A percentile compares a stretch with the other conserved stretches of the same genome.
phyloP scores from a whole-genome alignment of 2,329 filamentous ascomycete genomes.

The Colletotrichum magnum region DNA sequence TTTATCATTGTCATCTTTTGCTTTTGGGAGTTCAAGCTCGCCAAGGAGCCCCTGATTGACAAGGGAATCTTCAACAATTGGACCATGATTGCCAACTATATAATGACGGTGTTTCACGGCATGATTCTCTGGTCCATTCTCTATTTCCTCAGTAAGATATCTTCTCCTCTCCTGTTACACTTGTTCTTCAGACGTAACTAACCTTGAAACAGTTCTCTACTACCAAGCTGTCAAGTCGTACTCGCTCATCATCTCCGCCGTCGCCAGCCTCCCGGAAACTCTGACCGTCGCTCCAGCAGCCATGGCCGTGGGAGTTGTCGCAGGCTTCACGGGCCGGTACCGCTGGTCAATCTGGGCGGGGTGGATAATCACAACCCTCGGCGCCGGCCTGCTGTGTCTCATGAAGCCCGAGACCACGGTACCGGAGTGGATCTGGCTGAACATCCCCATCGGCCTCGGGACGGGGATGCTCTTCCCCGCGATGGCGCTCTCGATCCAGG shows the following conservation, averaged over 20 bases:
- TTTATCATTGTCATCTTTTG: slow-evolving; percentile 65
- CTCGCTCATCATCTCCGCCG: slow-evolving; percentile 66
- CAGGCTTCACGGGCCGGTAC: slow-evolving; percentile 70
- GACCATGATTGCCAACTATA: slow-evolving; percentile 63
- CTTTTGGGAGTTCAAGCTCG: slow-evolving; percentile 67
- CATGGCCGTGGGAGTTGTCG: slow-evolving; percentile 67
- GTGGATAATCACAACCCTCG: slow-evolving; percentile 72
- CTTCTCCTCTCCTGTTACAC: neutral
- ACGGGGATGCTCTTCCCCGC: slow-evolving; percentile 76
- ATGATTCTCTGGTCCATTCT: slow-evolving; percentile 67
- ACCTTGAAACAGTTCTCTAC: slow-evolving; percentile 54
- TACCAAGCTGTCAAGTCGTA: slow-evolving; percentile 68
- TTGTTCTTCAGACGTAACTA: slow-evolving; percentile 41
- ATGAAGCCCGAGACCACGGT: slow-evolving; percentile 64
- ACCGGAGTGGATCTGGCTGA: slow-evolving; percentile 71
- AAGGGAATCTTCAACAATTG: slow-evolving; percentile 62
- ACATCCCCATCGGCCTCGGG: slow-evolving; percentile 71
- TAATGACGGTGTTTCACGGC: slow-evolving; percentile 71
- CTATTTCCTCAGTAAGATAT: slow-evolving; percentile 64
- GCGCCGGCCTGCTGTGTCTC: slow-evolving; percentile 68
- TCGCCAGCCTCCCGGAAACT: slow-evolving; percentile 71
- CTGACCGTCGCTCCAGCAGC: slow-evolving; percentile 75
- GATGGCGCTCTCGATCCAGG: slow-evolving; percentile 76
- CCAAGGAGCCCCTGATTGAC: slow-evolving; percentile 64
- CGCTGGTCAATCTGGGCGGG: slow-evolving; percentile 73